Evolutionary conservation across 257 asterid genomes (phyloP).

Genomic region (Solanum clarkiae): DNA sequence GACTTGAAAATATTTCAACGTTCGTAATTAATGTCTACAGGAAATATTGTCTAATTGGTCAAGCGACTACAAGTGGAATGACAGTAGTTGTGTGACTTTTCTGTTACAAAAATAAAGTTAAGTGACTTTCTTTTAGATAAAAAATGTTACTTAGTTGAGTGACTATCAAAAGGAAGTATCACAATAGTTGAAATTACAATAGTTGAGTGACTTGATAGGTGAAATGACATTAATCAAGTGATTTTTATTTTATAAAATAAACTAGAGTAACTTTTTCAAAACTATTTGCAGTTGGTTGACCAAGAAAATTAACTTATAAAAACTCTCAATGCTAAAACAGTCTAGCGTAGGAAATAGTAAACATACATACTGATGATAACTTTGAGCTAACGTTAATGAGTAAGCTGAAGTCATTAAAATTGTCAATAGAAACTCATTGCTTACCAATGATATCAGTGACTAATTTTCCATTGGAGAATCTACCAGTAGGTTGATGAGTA

Average conservation of each 20-base stretch:
- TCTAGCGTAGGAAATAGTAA: no score
- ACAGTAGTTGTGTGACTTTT: not conserved
- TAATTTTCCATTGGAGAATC: constrained; percentile 78
- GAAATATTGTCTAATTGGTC: no score
- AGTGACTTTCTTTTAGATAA: no score
- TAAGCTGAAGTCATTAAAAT: not conserved
- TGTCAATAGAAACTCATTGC: not conserved
- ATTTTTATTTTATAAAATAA: not conserved
- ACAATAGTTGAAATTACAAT: no score
- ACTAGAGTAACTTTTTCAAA: not conserved
- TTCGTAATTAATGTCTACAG: not conserved
- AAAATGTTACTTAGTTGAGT: not conserved
- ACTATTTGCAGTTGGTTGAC: no score
- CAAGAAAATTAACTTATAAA: no score
- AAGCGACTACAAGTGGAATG: not conserved
- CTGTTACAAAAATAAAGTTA: no score
- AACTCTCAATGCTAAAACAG: no score
- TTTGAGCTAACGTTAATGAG: no score
- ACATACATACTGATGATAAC: no score
- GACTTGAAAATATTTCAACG: no score
- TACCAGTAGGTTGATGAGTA: constrained; percentile 57
- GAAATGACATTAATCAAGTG: not conserved
- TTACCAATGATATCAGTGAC: constrained; percentile 90
- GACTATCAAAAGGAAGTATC: not conserved
- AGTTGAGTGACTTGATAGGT: not conserved